These are phyloP conservation scores for Gossypium aridum DNA, from an alignment of 441 rosid species.

Conservation along the genomic window DNA sequence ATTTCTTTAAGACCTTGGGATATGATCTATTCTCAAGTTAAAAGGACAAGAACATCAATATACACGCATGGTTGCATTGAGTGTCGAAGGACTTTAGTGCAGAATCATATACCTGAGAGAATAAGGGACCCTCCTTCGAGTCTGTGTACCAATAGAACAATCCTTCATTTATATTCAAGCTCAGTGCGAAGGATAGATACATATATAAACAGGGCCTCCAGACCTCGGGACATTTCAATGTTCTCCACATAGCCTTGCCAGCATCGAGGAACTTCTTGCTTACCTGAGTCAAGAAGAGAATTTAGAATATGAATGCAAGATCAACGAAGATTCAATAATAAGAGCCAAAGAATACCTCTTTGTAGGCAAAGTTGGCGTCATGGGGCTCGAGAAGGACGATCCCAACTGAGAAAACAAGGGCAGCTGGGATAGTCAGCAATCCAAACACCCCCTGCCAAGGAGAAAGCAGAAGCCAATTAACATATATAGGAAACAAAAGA, in stretches of 20 bases:
- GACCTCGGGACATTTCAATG: slow-evolving; percentile 64
- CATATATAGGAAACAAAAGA: background rate
- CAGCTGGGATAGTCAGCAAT: slow-evolving; percentile 65
- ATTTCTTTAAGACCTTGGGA: background rate
- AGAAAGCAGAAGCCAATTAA: slow-evolving; percentile 9
- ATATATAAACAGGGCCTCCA: slow-evolving; percentile 94
- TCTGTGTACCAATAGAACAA: slow-evolving; percentile 93
- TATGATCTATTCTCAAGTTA: background rate
- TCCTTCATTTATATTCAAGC: slow-evolving; percentile 81
- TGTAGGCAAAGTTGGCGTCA: slow-evolving; percentile 45
- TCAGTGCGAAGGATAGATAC: slow-evolving; percentile 72
- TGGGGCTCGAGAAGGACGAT: slow-evolving; percentile 55
- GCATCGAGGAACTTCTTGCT: slow-evolving; percentile 61
- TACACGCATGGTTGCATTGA: background rate
- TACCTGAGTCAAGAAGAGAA: slow-evolving; percentile 41
- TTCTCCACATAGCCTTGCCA: slow-evolving; percentile 79
- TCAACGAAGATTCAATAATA: slow-evolving; percentile 4
- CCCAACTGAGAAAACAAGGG: slow-evolving; percentile 62
- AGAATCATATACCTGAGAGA: slow-evolving; percentile 63
- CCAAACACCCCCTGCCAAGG: slow-evolving; percentile 77
- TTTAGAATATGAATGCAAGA: slow-evolving; percentile 5
- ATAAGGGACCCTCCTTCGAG: slow-evolving; percentile 68
- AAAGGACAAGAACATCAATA: background rate
- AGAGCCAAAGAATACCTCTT: slow-evolving; percentile 36
- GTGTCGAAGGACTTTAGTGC: background rate